phyloP scores from a whole-genome alignment of 2,329 filamentous ascomycete species.

The Helminthosporium solani region DNA sequence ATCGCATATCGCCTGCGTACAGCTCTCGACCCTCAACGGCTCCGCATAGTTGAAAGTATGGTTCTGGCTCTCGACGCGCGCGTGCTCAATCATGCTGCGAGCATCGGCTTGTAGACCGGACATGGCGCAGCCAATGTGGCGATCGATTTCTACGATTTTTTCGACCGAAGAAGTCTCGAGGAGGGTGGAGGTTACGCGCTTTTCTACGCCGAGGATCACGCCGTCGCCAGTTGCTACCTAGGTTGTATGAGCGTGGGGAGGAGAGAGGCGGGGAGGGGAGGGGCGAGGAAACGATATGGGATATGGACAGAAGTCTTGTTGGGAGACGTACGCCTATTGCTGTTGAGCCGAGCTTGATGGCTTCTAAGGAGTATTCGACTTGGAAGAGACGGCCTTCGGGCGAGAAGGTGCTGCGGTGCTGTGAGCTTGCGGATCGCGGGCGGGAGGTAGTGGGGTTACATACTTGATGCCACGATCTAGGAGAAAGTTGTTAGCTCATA shows the following conservation, averaged over 20 bases:
- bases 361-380: constrained; percentile 99
- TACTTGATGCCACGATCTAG: constrained; percentile 97
- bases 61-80: constrained; percentile 94
- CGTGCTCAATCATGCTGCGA: constrained; percentile 96
- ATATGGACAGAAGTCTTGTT: not conserved
- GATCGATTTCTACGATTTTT: constrained; percentile 99
- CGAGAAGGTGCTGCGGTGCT: constrained; percentile 81
- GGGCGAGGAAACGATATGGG: too few relatives aligned
- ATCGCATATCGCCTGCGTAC: constrained; percentile 98
- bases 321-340: constrained; percentile 75
- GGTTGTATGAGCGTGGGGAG: constrained; percentile 15
- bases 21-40: constrained; percentile 91
- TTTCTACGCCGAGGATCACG: constrained; percentile 96
- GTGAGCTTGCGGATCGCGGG: constrained; percentile 22
- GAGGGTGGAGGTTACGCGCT: constrained; percentile 95
- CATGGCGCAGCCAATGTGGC: constrained; percentile 99
- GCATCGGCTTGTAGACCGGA: constrained; percentile 96
- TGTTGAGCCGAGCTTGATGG: constrained; percentile 98
- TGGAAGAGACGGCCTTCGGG: constrained; percentile 99
- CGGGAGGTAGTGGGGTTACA: constrained; percentile 38
- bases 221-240: constrained; percentile 88
- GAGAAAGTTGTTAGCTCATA: constrained; percentile 20
- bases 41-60: constrained; percentile 99
- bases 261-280: not conserved
- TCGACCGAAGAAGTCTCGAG: constrained; percentile 97